phyloP scores from a whole-genome alignment of 805 yeast species.

The Candida xyloterini region DNA sequence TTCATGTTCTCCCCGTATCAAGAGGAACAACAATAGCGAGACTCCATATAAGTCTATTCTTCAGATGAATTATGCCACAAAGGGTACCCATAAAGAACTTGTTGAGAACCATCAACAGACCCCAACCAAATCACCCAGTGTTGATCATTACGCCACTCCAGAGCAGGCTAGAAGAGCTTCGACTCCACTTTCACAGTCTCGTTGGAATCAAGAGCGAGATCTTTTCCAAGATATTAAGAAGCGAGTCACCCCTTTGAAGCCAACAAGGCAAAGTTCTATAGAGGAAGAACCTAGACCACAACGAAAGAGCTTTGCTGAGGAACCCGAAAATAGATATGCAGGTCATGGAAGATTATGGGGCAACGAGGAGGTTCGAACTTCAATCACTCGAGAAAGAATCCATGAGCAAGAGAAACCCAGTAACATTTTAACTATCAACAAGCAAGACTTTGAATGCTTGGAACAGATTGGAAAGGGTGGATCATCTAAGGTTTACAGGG shows the following conservation, averaged over 20 bases:
- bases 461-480: slow-evolving; percentile 91
- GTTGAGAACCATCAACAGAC: slow-evolving; percentile 1
- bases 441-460: slow-evolving; percentile 62
- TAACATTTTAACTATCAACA: slow-evolving; percentile 44
- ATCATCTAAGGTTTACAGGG: slow-evolving; percentile 85
- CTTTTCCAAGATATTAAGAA: slow-evolving; percentile 6
- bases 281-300: neutral
- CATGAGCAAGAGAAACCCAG: slow-evolving; percentile 9
- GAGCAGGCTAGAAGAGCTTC: slow-evolving; percentile 25
- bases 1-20: slow-evolving; percentile 23
- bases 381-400: neutral
- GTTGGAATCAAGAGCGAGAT: slow-evolving; percentile 9
- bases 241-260: slow-evolving; percentile 1
- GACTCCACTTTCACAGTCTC: slow-evolving; percentile 22
- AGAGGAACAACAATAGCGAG: slow-evolving; percentile 18
- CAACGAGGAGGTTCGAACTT: neutral
- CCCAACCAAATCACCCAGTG: slow-evolving; percentile 5
- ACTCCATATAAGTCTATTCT: slow-evolving; percentile 12
- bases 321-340: neutral
- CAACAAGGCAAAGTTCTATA: neutral
- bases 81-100: neutral
- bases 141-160: slow-evolving; percentile 23
- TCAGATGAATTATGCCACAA: slow-evolving; percentile 12
- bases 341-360: neutral
- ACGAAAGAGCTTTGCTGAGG: neutral